Evolutionary conservation across 2,329 filamentous ascomycete genomes (phyloP), one percentile per base, ranked within the genome.

Genomic region (Calonectria hongkongensis): DNA sequence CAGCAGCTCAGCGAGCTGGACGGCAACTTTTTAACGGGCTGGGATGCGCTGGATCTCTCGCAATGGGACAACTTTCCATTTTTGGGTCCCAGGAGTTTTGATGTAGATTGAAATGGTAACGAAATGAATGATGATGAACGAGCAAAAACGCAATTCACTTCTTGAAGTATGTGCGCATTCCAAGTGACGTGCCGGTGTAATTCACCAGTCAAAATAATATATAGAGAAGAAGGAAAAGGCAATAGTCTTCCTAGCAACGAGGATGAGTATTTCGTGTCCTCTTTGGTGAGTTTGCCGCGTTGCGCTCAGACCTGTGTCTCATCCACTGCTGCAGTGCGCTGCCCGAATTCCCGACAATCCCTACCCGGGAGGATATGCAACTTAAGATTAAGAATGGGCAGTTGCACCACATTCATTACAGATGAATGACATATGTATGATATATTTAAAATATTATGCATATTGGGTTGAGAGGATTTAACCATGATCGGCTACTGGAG

Each of bases 61-160:
- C 39, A 78, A 12, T 80, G 79, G 78, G 76, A 80, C 43, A 79
- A 58, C 3, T 79, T 78, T 21, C 77, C 78, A 4, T 80, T 80
- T 18, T 48, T 65, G 28, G 58, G 65, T 7, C 70, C 70, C 8
- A 63, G 70, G 39, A 72, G 65, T 13, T 72, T 72, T 68, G 36
- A 36, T 33, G 65, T 51, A 60, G 70, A 68, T n/a, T 72, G 21
- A 47, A 68, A 56, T 50, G 64, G 12, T 39, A 25, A 60, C 16
- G 21, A 60, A 41, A 25, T 16, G 25, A 39, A 41, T 39, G 54
- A 60, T 10, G 28, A 33, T 15, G 25, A 60, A 60, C 27, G 36
- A 41, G 39, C 18, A 12, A 58, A 12, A 36, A 36, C 7, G 10
- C 45, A 13, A 48, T 21, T 48, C 45, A 21, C 2, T 13, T n/a